Conservation (phyloP, 2,329 filamentous ascomycete species). For the Microdochium bolleyi region DNA sequence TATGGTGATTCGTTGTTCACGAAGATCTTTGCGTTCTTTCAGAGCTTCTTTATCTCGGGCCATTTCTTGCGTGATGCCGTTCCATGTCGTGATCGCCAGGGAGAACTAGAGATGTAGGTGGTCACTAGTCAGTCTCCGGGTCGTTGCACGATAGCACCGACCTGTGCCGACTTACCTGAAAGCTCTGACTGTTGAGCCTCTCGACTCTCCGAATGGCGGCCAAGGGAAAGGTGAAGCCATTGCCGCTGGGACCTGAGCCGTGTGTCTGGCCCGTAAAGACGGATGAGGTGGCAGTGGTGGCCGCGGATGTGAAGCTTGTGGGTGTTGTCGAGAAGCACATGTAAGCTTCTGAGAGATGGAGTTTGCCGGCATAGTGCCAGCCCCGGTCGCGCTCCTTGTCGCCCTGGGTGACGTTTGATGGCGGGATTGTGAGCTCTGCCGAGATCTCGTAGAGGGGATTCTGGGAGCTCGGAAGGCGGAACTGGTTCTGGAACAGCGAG, state of each 20-base stretch:
- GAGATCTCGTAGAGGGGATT: slow-evolving; percentile 94
- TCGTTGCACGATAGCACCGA: background rate
- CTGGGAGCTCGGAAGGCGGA: slow-evolving; percentile 87
- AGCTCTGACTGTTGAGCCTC: slow-evolving; percentile 84
- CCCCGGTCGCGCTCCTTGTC: slow-evolving; percentile 66
- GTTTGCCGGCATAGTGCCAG: slow-evolving; percentile 84
- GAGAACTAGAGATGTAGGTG: slow-evolving; percentile 54
- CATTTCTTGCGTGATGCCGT: slow-evolving; percentile 53
- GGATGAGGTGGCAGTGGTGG: slow-evolving; percentile 71
- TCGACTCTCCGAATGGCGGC: slow-evolving; percentile 90
- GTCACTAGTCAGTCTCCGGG: slow-evolving; percentile 6
- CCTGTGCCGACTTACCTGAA: slow-evolving; percentile 43
- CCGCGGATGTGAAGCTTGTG: slow-evolving; percentile 74
- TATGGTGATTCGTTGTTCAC: slow-evolving; percentile 81
- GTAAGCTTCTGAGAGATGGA: slow-evolving; percentile 90
- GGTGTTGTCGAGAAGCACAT: slow-evolving; percentile 95
- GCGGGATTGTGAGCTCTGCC: slow-evolving; percentile 84
- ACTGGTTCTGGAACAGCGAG: slow-evolving; percentile 89
- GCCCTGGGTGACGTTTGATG: slow-evolving; percentile 59
- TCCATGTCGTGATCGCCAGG: slow-evolving; percentile 92
- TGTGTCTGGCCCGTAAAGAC: slow-evolving; percentile 89
- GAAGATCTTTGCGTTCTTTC: slow-evolving; percentile 30
- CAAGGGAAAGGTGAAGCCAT: slow-evolving; percentile 90
- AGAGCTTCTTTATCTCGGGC: slow-evolving; percentile 30
- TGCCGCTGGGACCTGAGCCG: slow-evolving; percentile 84